Percentiles rank a stretch among this genome's conserved stretches.
These are phyloP conservation scores for Diaporthe vaccinii DNA, from an alignment of 2,329 filamentous ascomycete genomes.

Conservation along the genomic window DNA sequence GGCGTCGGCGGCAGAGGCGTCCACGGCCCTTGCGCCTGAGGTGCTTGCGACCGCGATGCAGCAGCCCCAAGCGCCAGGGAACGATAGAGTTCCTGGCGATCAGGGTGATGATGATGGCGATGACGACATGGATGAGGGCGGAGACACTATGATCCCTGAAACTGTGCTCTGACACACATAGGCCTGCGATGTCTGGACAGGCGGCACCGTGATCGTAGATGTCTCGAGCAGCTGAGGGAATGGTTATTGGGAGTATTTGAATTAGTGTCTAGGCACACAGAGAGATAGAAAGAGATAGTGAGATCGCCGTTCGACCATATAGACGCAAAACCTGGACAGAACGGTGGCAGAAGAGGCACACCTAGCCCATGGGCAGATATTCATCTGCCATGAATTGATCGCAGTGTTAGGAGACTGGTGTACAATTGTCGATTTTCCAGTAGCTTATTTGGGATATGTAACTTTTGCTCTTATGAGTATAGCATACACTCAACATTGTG, in stretches of 20 bases:
- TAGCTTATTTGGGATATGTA: too few relatives aligned
- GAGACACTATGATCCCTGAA: not conserved
- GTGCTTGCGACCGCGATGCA: not conserved
- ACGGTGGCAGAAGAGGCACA: not conserved
- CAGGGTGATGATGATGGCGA: not conserved
- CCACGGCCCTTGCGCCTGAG: not conserved
- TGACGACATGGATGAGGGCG: not conserved
- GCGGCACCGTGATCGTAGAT: not conserved
- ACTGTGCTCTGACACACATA: not conserved
- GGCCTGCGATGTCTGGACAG: not conserved
- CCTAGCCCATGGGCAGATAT: not conserved
- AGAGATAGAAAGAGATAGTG: not conserved
- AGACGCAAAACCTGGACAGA: not conserved
- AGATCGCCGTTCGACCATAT: not conserved
- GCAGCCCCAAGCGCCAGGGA: not conserved
- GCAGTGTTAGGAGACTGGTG: not conserved
- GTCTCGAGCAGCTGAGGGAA: not conserved
- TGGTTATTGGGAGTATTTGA: too few relatives aligned
- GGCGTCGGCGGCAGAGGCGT: not conserved
- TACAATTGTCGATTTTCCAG: not conserved
- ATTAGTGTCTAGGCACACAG: too few relatives aligned
- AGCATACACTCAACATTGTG: accelerated
- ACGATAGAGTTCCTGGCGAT: not conserved
- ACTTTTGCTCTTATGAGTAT: too few relatives aligned
- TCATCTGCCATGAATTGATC: too few relatives aligned